Conservation (phyloP, 1,139 yeast genomes). For the Debaryomyces subglobosus region DNA sequence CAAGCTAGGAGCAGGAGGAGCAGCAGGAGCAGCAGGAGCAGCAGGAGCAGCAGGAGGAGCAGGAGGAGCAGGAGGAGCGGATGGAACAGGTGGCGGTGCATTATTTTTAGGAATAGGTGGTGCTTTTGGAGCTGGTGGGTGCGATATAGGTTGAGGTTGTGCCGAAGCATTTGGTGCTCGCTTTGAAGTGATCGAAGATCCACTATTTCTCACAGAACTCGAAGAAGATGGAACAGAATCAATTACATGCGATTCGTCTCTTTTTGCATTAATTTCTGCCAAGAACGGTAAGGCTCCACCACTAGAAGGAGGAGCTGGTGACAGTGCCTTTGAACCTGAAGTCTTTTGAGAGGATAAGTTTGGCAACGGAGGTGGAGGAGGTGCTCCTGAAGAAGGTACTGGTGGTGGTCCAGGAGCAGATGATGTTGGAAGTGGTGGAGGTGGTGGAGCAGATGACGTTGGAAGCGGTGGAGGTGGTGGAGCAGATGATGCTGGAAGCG, state of each 20-base stretch:
- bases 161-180: neutral
- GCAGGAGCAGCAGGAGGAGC: conserved; percentile 19
- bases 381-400: conserved; percentile 15
- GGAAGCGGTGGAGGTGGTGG: conserved; percentile 25
- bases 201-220: neutral
- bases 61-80: conserved; percentile 18
- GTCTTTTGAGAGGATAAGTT: conserved; percentile 13
- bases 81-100: conserved; percentile 19
- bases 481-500: conserved; percentile 15
- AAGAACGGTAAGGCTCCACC: conserved; percentile 47
- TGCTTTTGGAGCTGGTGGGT: conserved; percentile 10
- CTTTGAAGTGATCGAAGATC: conserved; percentile 11
- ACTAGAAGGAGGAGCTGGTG: conserved; percentile 26
- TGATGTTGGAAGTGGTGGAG: conserved; percentile 24
- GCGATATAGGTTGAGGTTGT: neutral
- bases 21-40: conserved; percentile 20
- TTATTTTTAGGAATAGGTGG: conserved; percentile 17
- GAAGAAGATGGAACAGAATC: conserved; percentile 33
- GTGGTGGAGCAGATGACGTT: conserved; percentile 21
- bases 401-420: conserved; percentile 15
- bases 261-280: conserved; percentile 57
- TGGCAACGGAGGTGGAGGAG: conserved; percentile 14
- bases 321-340: conserved; percentile 16
- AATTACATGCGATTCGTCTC: conserved; percentile 61
- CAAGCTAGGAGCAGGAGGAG: conserved; percentile 10